Evolutionary conservation across 2,329 filamentous ascomycete genomes (phyloP), one percentile per base, ranked within the genome.

Genomic region (Cryphonectria carpinicola): DNA sequence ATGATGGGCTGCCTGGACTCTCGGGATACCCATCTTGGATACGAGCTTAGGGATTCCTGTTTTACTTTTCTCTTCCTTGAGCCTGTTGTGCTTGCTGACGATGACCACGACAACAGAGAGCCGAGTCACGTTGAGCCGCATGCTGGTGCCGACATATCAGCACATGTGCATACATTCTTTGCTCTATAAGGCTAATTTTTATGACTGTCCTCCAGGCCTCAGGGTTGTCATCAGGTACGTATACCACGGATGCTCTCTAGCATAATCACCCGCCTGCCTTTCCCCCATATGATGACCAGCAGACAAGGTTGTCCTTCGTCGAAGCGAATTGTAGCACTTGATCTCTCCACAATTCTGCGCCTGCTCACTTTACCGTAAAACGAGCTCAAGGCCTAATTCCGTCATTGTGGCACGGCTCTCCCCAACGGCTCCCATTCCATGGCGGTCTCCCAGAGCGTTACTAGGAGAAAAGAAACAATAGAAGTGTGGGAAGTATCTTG

Each of bases 301-400:
- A 17, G 54, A 35, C 28, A 2, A 58, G 2, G n/a, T 32, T 17
- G 14, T 39, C 19, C 19, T 35, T n/a, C 17, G 7, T n/a, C 46
- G 6, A 39, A 35, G 35, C 8, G 35, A 4, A n/a, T 39, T 39
- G 35, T 39, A 39, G n/a, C 17, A 39, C 46, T 25, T 35, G 32
- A 13, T 11, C 28, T 17, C 14, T 32, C 25, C 10, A 5, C 10
- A 19, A 35, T 28, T 35, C 32, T 32, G 13, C 25, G 13, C 14
- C 32, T 17, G n/a, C 25, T 35, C 41, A 56, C 37, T 25, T 28
- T 56, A 13, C 13, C 11, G 10, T 3, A 17, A 39, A 61, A 70
- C 46, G n/a, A 66, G 28, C 64, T 74, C 43, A 61, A 67, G 43
- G 65, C 72, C 69, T 32, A 28, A 49, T 54, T 54, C 17, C 19